Percentiles rank a stretch among this genome's conserved stretches.
Evolutionary conservation across 2,329 filamentous ascomycete species (phyloP).

Genomic region (Fusarium sp.): DNA sequence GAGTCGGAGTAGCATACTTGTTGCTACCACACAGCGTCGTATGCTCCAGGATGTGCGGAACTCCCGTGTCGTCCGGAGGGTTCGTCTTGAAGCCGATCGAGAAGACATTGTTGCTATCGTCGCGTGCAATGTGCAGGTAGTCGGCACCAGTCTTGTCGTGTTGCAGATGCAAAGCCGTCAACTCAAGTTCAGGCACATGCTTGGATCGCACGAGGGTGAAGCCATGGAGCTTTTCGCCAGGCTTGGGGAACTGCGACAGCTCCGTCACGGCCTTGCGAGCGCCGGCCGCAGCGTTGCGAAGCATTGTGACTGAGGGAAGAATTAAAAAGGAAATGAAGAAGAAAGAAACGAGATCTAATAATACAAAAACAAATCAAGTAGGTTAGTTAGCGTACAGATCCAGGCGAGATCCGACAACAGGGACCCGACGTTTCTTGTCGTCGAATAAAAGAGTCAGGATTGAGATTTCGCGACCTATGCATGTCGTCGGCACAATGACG

Average conservation of each 20-base stretch:
- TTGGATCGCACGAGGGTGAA: constrained; percentile 92
- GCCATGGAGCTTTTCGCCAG: constrained; percentile 89
- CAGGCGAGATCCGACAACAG: constrained; percentile 1
- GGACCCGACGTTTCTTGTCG: constrained; percentile 20
- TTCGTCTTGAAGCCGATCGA: constrained; percentile 99
- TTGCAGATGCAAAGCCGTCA: constrained; percentile 89
- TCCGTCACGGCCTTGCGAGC: constrained; percentile 77
- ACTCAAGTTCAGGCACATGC: constrained; percentile 91
- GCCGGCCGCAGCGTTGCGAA: constrained; percentile 63
- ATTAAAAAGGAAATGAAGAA: not conserved
- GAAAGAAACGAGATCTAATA: constrained; percentile 18
- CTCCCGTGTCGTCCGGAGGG: constrained; percentile 92
- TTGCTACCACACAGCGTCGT: constrained; percentile 95
- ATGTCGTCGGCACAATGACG: constrained; percentile 36
- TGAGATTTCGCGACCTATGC: constrained; percentile 37
- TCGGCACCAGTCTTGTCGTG: constrained; percentile 97
- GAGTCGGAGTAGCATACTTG: constrained; percentile 66
- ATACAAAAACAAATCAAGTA: constrained; percentile 29
- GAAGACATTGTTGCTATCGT: constrained; percentile 99
- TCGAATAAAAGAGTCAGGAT: constrained; percentile 14
- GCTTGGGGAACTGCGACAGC: constrained; percentile 77
- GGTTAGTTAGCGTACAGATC: constrained; percentile 21
- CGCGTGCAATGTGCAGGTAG: constrained; percentile 92
- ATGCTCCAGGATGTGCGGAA: constrained; percentile 97
- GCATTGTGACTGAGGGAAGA: constrained; percentile 50